A percentile compares a stretch with the other conserved stretches of the same genome.
Conservation (phyloP, 1,139 yeast genomes). For the Yamadazyma dushanensis region DNA sequence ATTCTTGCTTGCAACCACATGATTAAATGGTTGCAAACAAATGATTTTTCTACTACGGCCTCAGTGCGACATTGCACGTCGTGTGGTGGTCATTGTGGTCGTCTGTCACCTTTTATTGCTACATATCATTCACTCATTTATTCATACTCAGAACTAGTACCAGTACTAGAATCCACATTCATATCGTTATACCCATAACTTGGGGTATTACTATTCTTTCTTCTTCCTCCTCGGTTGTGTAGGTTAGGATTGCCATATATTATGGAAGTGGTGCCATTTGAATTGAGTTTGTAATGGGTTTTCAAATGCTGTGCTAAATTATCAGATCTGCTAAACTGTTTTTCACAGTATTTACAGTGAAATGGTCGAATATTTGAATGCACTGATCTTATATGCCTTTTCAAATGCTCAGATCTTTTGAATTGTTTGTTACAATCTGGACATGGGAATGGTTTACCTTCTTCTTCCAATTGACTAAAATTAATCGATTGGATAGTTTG, state of each 20-base stretch:
- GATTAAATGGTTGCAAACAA: no score
- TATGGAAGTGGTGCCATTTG: constrained; percentile 37
- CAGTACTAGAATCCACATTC: constrained; percentile 4
- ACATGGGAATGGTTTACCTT: constrained; percentile 44
- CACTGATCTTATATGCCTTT: constrained; percentile 49
- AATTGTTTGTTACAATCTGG: constrained; percentile 47
- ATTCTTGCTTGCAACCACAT: no score
- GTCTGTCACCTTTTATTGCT: no score
- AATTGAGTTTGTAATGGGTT: constrained; percentile 43
- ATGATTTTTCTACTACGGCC: no score
- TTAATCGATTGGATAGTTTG: constrained; percentile 5
- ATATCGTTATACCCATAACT: no score
- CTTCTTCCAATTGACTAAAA: constrained; percentile 17
- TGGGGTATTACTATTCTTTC: constrained; percentile 22
- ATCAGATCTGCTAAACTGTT: constrained; percentile 48
- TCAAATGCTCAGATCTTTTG: constrained; percentile 50
- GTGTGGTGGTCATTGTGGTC: no score
- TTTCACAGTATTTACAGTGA: constrained; percentile 50
- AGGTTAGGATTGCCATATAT: constrained; percentile 40
- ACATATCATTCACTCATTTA: no score
- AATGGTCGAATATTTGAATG: constrained; percentile 50
- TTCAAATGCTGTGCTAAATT: constrained; percentile 52
- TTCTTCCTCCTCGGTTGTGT: constrained; percentile 23
- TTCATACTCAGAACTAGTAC: constrained; percentile 4
- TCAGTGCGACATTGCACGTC: no score